Evolutionary conservation across 2,329 filamentous ascomycete species (phyloP).

Genomic region (Talaromyces rugulosus): DNA sequence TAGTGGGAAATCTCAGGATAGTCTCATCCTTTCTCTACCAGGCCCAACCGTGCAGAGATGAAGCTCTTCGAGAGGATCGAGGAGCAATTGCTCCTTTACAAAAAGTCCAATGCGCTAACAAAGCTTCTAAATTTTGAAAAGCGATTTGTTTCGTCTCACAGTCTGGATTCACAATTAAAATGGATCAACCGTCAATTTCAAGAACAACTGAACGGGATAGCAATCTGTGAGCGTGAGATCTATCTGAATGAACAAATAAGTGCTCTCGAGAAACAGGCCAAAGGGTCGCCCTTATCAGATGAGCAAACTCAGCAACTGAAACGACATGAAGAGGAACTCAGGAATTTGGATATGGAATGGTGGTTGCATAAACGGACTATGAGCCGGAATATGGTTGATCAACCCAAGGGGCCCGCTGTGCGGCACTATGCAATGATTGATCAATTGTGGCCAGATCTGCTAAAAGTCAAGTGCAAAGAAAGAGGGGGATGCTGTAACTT

Average conservation of each 20-base stretch:
- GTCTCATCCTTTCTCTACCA: background rate
- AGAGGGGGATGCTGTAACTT: conserved; percentile 11
- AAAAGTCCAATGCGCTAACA: conserved; percentile 3
- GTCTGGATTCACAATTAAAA: background rate
- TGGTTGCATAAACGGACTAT: conserved; percentile 4
- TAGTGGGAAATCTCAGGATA: background rate
- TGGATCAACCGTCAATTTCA: background rate
- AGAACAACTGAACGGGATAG: background rate
- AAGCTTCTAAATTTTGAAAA: conserved; percentile 1
- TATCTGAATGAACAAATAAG: conserved; percentile 6
- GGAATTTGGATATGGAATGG: conserved; percentile 4
- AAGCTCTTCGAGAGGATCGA: conserved; percentile 5
- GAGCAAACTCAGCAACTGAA: background rate
- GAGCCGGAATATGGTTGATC: background rate
- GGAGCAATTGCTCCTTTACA: background rate
- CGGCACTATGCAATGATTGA: background rate
- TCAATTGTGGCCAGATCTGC: background rate
- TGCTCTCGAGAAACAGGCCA: background rate
- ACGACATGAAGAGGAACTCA: conserved; percentile 1
- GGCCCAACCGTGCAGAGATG: background rate
- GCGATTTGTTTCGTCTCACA: background rate
- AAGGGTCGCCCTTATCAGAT: background rate
- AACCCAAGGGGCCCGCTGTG: conserved; percentile 4
- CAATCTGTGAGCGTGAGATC: conserved; percentile 7
- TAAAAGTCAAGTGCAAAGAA: background rate